phyloP scores from a whole-genome alignment of 73 alveolate genomes.

The Stentor coeruleus region DNA sequence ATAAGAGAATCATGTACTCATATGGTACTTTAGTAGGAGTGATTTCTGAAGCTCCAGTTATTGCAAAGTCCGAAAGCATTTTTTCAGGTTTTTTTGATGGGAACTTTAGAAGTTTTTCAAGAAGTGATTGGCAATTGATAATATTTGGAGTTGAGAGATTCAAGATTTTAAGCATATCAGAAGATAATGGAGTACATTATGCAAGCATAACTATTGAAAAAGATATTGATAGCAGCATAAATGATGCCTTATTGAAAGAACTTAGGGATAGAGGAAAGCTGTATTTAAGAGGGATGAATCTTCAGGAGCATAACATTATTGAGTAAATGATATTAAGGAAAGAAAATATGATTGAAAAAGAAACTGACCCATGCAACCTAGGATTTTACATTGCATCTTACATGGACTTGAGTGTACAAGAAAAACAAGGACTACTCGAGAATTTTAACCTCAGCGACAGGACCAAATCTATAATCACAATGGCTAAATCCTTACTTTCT shows the following conservation, averaged over 20 bases:
- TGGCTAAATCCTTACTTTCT: no score
- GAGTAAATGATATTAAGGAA: not conserved
- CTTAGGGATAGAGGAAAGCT: not conserved
- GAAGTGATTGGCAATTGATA: conserved; percentile 1
- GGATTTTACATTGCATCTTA: not conserved
- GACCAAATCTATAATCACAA: not conserved
- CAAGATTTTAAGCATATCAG: not conserved
- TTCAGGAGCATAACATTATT: not conserved
- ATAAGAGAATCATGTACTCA: not conserved
- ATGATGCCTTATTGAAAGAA: not conserved
- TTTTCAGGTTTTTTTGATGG: not conserved
- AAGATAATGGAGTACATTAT: not conserved
- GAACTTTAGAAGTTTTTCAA: not conserved
- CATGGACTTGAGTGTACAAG: not conserved
- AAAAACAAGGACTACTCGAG: conserved; percentile 5
- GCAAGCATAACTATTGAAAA: conserved; percentile 13
- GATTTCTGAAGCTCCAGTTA: not conserved
- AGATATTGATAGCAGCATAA: not conserved
- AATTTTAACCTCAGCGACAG: not conserved
- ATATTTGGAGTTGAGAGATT: conserved; percentile 6
- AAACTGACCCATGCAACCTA: not conserved
- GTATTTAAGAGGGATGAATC: not conserved
- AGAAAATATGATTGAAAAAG: not conserved
- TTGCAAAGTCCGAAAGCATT: not conserved
- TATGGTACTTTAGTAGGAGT: conserved; percentile 22